Evolutionary conservation across 129 eudicot species (phyloP), one percentile per base, ranked within the genome.

Genomic region (Dittrichia graveolens): DNA sequence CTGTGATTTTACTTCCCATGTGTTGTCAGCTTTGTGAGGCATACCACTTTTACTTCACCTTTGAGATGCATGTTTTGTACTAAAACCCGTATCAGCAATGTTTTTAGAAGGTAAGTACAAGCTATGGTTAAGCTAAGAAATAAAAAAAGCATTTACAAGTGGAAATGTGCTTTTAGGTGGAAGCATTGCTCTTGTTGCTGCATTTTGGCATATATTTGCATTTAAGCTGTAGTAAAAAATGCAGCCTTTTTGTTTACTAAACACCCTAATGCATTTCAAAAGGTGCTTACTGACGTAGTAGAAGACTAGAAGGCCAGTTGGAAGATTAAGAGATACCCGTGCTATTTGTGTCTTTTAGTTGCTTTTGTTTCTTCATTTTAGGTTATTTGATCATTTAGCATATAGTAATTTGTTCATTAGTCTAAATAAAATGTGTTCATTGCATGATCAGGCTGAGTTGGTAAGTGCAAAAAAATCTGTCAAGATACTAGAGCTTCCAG

Each of bases 391-490:
- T 18, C 24, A 4, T 4, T 58, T 7, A 13, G 6, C 12, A 7
- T 53, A 53, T 56, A 56, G 13, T 6, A 43, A 24, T 55, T 40
- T 64, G 37, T 40, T 69, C 24, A 2, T 37, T 35, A 55, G n/a
- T 66, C 37, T 65, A 34, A 75, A 41, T 38, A 9, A 43, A 54
- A 53, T 53, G 14, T 44, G 52, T 39, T 42, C 18, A 8, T 79
- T 5, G 13, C 31, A 37, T 39, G 47, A 60, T 76, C 81, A 91
- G 97, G 91, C 90, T n/a, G 92, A 87, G 72, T 86, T 88, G 77
- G 95, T 88, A 38, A 82, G 85, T 78, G 97, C 97, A 57, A 88
- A 88, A 81, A 91, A 91, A 77, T 91, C 90, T 12, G 96, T 88
- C 6, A 84, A 88, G 81, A 81, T 91, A 38, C 74, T 80, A 70